Evolutionary conservation across 2,329 filamentous ascomycete genomes (phyloP).

Genomic region (Calonectria montana): DNA sequence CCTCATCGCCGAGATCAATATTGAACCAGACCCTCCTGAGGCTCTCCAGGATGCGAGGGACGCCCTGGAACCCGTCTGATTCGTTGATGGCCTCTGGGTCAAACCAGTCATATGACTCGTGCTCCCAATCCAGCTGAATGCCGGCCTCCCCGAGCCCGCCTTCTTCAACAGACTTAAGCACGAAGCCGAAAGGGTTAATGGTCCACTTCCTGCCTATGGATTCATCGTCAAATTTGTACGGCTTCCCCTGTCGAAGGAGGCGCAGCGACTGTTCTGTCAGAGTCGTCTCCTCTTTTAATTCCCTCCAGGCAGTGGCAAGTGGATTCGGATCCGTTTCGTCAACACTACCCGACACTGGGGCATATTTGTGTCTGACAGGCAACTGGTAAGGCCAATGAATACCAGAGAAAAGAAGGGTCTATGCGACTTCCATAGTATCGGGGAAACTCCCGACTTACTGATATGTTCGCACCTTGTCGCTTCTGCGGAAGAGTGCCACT

Average conservation of each 20-base stretch:
- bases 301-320: constrained; percentile 69
- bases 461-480: constrained; percentile 69
- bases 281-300: constrained; percentile 71
- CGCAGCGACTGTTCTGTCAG: constrained; percentile 59
- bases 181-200: constrained; percentile 71
- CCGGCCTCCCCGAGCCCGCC: constrained; percentile 52
- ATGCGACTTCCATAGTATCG: neutral
- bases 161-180: constrained; percentile 52
- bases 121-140: constrained; percentile 72
- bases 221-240: constrained; percentile 67
- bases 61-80: constrained; percentile 59
- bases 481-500: constrained; percentile 73
- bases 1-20: constrained; percentile 57
- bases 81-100: constrained; percentile 62
- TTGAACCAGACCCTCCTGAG: constrained; percentile 70
- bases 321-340: constrained; percentile 64
- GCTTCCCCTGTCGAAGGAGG: constrained; percentile 67
- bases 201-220: constrained; percentile 68
- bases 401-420: neutral
- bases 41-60: constrained; percentile 69
- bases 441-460: constrained; percentile 54
- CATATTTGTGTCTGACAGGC: constrained; percentile 63
- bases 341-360: constrained; percentile 72
- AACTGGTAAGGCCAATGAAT: neutral
- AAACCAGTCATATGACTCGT: constrained; percentile 68